These are phyloP conservation scores for Trapa bicornis DNA, from an alignment of 345 rosid genomes.

Conservation along the genomic window DNA sequence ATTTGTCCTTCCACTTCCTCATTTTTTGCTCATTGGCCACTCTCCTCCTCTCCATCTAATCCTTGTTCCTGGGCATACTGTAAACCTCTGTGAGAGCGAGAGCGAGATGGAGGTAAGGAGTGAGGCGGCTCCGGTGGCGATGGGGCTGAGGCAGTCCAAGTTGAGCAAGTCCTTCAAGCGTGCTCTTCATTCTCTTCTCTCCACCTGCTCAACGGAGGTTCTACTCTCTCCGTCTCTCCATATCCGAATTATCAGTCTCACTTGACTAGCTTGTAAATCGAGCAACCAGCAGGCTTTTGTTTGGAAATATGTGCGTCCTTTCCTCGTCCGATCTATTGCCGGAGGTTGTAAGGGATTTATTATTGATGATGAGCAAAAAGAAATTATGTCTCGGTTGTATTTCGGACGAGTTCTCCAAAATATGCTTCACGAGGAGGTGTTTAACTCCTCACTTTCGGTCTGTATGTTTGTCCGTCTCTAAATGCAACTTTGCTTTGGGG, in stretches of 20 bases:
- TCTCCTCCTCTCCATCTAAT: no score
- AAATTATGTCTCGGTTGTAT: background rate
- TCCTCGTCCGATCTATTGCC: no score
- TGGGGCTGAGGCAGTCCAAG: conserved; percentile 11
- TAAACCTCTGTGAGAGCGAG: background rate
- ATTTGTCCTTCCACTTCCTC: no score
- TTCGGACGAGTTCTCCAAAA: background rate
- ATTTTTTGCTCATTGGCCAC: no score
- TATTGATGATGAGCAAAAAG: background rate
- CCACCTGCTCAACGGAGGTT: conserved; percentile 11
- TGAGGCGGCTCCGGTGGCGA: background rate
- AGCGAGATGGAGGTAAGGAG: conserved; percentile 7
- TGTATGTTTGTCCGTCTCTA: background rate
- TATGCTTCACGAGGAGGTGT: background rate
- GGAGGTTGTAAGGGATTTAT: background rate
- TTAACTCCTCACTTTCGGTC: no score
- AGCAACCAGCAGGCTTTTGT: no score
- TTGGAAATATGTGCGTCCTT: no score
- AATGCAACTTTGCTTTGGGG: background rate
- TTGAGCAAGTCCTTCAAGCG: conserved; percentile 13
- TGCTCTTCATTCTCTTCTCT: conserved; percentile 15
- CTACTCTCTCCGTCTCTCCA: conserved; percentile 1
- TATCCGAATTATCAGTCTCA: background rate
- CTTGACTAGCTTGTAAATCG: no score
- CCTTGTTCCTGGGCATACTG: no score